Percentiles rank a stretch among this genome's conserved stretches.
Conservation (phyloP, 2,329 filamentous ascomycete species). For the Penicillium sp. region DNA sequence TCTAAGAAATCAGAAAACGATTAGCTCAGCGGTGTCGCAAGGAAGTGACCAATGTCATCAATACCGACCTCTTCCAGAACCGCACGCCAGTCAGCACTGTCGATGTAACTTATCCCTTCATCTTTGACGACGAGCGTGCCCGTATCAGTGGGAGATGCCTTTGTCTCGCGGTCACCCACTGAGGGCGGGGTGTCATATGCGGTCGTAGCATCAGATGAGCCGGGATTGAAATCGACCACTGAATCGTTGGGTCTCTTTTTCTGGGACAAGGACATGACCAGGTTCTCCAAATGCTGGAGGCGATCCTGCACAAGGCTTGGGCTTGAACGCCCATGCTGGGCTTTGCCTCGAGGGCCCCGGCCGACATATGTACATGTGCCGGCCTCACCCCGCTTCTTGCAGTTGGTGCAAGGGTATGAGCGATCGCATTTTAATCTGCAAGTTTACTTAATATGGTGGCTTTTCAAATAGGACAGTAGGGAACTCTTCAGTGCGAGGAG, state of each 20-base stretch:
- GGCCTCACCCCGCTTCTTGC: conserved; percentile 35
- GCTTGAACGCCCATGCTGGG: conserved; percentile 27
- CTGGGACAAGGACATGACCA: conserved; percentile 39
- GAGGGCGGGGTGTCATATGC: conserved; percentile 17
- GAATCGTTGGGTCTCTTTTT: conserved; percentile 22
- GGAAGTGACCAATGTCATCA: conserved; percentile 4
- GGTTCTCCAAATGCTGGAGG: conserved; percentile 39
- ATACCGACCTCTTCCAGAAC: conserved; percentile 39
- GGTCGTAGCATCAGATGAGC: conserved; percentile 3
- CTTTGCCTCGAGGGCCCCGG: conserved; percentile 35
- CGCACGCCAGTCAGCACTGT: conserved; percentile 39
- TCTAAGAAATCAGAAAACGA: conserved; percentile 20
- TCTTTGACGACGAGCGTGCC: conserved; percentile 36
- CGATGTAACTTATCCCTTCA: conserved; percentile 37
- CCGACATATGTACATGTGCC: conserved; percentile 37
- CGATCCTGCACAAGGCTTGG: conserved; percentile 37
- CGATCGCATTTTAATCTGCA: conserved; percentile 40
- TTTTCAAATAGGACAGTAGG: too few relatives aligned
- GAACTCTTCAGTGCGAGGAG: neutral
- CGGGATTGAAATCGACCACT: conserved; percentile 12
- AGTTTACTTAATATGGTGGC: neutral
- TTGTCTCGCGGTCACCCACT: conserved; percentile 9
- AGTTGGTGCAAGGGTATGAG: conserved; percentile 38
- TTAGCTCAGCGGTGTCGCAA: conserved; percentile 1
- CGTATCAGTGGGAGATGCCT: conserved; percentile 22